Percentiles rank a stretch among this genome's conserved stretches.
phyloP scores from a whole-genome alignment of 495 filamentous ascomycete species.

The Xylaria cubensis region DNA sequence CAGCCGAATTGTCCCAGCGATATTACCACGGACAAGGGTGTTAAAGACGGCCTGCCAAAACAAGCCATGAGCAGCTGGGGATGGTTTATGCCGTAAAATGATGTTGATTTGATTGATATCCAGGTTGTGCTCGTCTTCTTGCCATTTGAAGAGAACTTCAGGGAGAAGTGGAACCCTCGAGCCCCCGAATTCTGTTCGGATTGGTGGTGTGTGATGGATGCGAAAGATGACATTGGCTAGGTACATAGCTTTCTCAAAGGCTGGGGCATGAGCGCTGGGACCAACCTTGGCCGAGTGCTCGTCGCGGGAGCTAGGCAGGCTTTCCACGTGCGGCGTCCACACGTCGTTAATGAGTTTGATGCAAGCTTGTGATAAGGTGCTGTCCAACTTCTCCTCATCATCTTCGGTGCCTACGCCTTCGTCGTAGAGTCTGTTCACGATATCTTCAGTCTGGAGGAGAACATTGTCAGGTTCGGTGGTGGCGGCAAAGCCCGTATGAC shows the following conservation, averaged over 20 bases:
- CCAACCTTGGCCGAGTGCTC: conserved; percentile 66
- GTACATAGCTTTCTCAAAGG: conserved; percentile 75
- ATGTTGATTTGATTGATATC: conserved; percentile 64
- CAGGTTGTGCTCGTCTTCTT: conserved; percentile 70
- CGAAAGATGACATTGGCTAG: conserved; percentile 72
- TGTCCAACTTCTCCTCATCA: conserved; percentile 60
- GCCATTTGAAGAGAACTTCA: conserved; percentile 78
- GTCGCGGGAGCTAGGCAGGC: conserved; percentile 52
- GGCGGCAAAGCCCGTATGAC: conserved; percentile 50
- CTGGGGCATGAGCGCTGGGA: conserved; percentile 62
- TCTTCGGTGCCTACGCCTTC: conserved; percentile 61
- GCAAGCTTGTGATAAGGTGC: conserved; percentile 60
- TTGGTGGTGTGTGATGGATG: conserved; percentile 70
- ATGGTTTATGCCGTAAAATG: conserved; percentile 66
- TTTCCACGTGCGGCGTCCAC: conserved; percentile 63
- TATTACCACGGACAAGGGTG: conserved; percentile 71
- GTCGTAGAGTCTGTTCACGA: conserved; percentile 61
- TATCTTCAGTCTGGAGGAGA: conserved; percentile 62
- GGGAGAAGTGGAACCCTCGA: conserved; percentile 61
- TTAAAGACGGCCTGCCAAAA: conserved; percentile 83
- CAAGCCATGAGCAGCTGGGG: conserved; percentile 70
- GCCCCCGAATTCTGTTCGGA: conserved; percentile 48
- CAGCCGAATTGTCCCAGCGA: conserved; percentile 65
- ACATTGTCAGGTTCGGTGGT: conserved; percentile 58
- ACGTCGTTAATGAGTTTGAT: conserved; percentile 58